Evolutionary conservation across 2,329 filamentous ascomycete genomes (phyloP).

Genomic region (Curvularia eragrostidis): DNA sequence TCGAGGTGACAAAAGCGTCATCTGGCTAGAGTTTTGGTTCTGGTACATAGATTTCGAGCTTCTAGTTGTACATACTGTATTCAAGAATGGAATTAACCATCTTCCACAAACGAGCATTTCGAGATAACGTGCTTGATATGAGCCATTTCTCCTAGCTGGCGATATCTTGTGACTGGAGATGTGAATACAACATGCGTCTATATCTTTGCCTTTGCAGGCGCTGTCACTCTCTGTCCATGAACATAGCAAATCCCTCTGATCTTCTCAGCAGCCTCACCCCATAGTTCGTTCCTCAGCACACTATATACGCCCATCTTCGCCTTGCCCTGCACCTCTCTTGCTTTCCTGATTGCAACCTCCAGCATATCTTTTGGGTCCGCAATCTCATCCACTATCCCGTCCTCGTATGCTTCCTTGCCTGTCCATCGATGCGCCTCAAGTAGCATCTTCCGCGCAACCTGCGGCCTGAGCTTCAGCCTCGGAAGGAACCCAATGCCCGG

Average conservation of each 20-base stretch:
- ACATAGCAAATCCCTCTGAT: slow-evolving; percentile 63
- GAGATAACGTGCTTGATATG: neutral
- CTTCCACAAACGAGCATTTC: neutral
- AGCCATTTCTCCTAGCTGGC: neutral
- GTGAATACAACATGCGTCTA: slow-evolving; percentile 22
- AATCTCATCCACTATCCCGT: slow-evolving; percentile 62
- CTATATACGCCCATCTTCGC: slow-evolving; percentile 60
- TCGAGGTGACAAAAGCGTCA: neutral
- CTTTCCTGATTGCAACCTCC: slow-evolving; percentile 55
- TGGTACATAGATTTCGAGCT: neutral
- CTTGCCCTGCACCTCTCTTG: slow-evolving; percentile 52
- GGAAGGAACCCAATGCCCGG: slow-evolving; percentile 62
- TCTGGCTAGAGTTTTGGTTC: neutral
- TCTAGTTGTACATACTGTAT: neutral
- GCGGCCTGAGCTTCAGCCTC: slow-evolving; percentile 59
- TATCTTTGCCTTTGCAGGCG: slow-evolving; percentile 58
- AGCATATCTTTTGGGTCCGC: slow-evolving; percentile 57
- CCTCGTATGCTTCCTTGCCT: slow-evolving; percentile 57
- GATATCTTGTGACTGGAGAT: neutral
- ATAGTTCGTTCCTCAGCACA: slow-evolving; percentile 60
- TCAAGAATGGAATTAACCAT: neutral
- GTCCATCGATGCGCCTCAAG: slow-evolving; percentile 64
- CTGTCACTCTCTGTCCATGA: slow-evolving; percentile 54
- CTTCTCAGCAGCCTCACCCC: slow-evolving; percentile 60
- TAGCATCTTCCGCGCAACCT: slow-evolving; percentile 63